phyloP scores from a whole-genome alignment of 2,329 filamentous ascomycete genomes.

The Pseudocercospora vitis region DNA sequence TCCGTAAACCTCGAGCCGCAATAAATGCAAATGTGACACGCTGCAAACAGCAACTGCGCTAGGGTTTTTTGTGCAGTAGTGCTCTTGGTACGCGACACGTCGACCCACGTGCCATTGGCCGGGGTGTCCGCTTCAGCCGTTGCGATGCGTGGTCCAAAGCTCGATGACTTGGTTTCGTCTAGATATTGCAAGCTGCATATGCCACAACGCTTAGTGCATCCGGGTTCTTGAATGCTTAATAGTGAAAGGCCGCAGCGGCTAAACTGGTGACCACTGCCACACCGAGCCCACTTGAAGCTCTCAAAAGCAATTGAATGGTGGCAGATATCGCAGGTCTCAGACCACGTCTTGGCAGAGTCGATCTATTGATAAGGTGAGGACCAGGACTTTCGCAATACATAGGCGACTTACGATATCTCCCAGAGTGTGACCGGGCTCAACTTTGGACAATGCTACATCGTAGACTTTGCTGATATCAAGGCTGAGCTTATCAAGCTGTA shows the following conservation, averaged over 20 bases:
- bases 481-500: slow-evolving; percentile 13
- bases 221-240: slow-evolving; percentile 55
- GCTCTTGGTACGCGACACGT: slow-evolving; percentile 18
- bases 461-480: slow-evolving; percentile 12
- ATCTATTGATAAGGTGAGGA: neutral
- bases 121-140: slow-evolving; percentile 11
- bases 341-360: slow-evolving; percentile 26
- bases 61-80: slow-evolving; percentile 29
- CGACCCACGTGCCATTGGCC: slow-evolving; percentile 21
- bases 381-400: neutral
- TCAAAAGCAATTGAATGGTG: slow-evolving; percentile 49
- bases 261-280: slow-evolving; percentile 54
- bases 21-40: slow-evolving; percentile 40
- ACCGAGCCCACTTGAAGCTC: slow-evolving; percentile 49
- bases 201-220: slow-evolving; percentile 55
- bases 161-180: slow-evolving; percentile 41
- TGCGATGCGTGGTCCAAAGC: slow-evolving; percentile 12
- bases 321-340: slow-evolving; percentile 57
- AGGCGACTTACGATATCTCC: slow-evolving; percentile 3
- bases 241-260: slow-evolving; percentile 57
- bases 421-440: slow-evolving; percentile 7
- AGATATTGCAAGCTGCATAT: slow-evolving; percentile 53
- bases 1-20: slow-evolving; percentile 42
- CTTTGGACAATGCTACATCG: slow-evolving; percentile 16
- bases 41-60: slow-evolving; percentile 37